Base-by-base conservation (phyloP, 306 rosid genomes). In the Argentina anserina region DNA sequence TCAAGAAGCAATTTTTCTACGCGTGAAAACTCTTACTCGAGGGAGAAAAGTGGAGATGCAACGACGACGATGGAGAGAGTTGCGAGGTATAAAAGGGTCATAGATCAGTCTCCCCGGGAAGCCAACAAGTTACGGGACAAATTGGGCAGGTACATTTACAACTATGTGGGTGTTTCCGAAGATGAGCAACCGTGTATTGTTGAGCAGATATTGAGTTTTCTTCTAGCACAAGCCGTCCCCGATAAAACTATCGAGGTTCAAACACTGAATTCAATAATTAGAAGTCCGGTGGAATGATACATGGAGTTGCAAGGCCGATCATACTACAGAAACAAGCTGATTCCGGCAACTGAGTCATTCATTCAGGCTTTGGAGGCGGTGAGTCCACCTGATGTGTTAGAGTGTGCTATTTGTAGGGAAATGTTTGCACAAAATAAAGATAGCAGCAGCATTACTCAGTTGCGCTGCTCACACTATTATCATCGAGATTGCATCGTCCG, bases 1-100 rank as follows among this genome's bases (percentile, higher is more conserved):
- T 6, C 0, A 3, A 9, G 0, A 5, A 6, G 14, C 29, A 52
- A 9, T 2, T 21, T 0, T 3, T 1, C 1, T 0, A 21, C 3
- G 6, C 3, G 9, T 0, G 8, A 52, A 21, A 0, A 21, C 9
- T 5, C 36, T 56, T 25, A 26, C 34, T 26, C 63, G 1, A 55
- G 33, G 61, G 34, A 56, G 63, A 56, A 34, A 3, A 52, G 36
- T 23, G 36, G 36, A 12, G 15, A 26, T 56, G 9, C 7, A 26
- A 4, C 4, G 36, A 56, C 3, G 2, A 58, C 20, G 20, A 58
- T 28, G 34, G 37, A 58, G 63, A 58, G 63, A 28, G 13, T 58
- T 6, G 37, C 37, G 0, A 58, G 3, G 37, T 58, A 26, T 6
- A 13, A 58, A 25, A 26, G 63, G 63, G 17, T 28, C 20, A 58